These are phyloP conservation scores for Hypericum androsaemum DNA, from an alignment of 345 rosid species.

Conservation along the genomic window DNA sequence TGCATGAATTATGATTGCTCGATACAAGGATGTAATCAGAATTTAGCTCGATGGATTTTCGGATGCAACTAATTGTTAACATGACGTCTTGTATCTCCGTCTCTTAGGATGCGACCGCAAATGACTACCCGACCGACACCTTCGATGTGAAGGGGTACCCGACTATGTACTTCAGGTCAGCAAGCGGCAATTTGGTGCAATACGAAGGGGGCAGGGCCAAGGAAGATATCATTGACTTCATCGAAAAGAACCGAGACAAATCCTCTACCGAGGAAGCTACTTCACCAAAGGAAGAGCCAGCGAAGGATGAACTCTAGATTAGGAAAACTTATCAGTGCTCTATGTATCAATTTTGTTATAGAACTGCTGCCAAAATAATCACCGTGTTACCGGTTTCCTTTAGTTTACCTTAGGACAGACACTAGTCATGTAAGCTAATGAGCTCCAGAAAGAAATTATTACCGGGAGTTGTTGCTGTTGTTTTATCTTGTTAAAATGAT, in stretches of 20 bases:
- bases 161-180: constrained; percentile 63
- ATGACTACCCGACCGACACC: constrained; percentile 52
- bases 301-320: constrained; percentile 24
- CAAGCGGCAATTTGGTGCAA: constrained; percentile 44
- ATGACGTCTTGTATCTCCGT: constrained; percentile 1
- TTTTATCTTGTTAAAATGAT: too few species aligned
- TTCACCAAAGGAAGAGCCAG: constrained; percentile 17
- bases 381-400: too few species aligned
- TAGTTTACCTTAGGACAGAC: too few species aligned
- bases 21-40: too few species aligned
- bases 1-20: too few species aligned
- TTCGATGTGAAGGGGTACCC: constrained; percentile 86
- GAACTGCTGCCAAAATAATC: too few species aligned
- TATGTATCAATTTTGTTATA: constrained; percentile 10
- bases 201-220: constrained; percentile 77
- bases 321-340: constrained; percentile 45
- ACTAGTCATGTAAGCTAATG: too few species aligned
- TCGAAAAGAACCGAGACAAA: constrained; percentile 69
- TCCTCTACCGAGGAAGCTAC: background rate
- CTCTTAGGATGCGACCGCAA: constrained; percentile 75
- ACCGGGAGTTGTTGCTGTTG: too few species aligned
- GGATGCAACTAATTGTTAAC: background rate
- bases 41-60: background rate
- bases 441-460: too few species aligned
- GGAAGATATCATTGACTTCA: constrained; percentile 70